A percentile compares a stretch with the other conserved stretches of the same genome.
Conservation (phyloP, 2,329 filamentous ascomycete genomes). For the Cytospora schulzeri region DNA sequence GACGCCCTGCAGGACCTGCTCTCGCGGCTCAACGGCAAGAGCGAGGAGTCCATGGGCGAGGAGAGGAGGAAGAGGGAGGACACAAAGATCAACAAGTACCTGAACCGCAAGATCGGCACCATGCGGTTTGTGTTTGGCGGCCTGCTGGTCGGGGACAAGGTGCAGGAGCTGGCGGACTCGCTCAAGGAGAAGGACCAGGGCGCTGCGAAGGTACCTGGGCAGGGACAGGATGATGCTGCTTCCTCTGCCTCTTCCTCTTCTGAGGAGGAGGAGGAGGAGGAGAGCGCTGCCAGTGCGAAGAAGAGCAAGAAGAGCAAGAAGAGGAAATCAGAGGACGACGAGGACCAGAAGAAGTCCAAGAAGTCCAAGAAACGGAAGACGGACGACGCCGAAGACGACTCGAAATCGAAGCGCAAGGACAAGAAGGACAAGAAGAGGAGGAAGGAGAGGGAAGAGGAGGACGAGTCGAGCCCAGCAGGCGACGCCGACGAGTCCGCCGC, state of each 20-base stretch:
- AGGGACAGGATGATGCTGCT: not conserved
- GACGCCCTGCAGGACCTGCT: slow-evolving; percentile 85
- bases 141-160: slow-evolving; percentile 61
- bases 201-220: slow-evolving; percentile 26
- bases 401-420: slow-evolving; percentile 53
- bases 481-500: slow-evolving; percentile 31
- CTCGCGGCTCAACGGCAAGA: slow-evolving; percentile 86
- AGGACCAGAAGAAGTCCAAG: slow-evolving; percentile 44
- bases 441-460: slow-evolving; percentile 43
- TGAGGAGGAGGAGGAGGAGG: slow-evolving; percentile 28
- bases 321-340: slow-evolving; percentile 32
- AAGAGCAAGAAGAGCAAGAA: slow-evolving; percentile 34
- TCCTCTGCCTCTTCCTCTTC: slow-evolving; percentile 25
- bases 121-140: slow-evolving; percentile 91
- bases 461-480: slow-evolving; percentile 33
- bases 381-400: slow-evolving; percentile 41
- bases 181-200: slow-evolving; percentile 33
- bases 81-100: slow-evolving; percentile 71
- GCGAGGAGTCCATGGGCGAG: slow-evolving; percentile 69
- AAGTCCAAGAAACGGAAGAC: slow-evolving; percentile 55
- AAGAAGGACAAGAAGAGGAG: slow-evolving; percentile 46
- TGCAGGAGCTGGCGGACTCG: slow-evolving; percentile 47
- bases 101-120: slow-evolving; percentile 73
- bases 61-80: slow-evolving; percentile 70
- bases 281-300: slow-evolving; percentile 20